phyloP scores from a whole-genome alignment of 2,329 filamentous ascomycete species.

The Claviceps monticola region DNA sequence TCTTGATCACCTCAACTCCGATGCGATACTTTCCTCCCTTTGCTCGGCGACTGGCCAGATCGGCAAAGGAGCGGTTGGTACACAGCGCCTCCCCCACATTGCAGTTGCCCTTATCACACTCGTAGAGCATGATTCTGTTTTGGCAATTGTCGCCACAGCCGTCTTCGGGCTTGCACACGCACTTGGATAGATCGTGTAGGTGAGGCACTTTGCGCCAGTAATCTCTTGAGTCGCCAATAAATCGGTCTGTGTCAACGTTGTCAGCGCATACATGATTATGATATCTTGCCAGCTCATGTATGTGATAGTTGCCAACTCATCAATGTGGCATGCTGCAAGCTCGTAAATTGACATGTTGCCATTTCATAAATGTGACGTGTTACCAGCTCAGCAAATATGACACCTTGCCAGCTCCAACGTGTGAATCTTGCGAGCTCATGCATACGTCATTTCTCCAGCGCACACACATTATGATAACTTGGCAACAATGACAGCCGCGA shows the following conservation, averaged over 20 bases:
- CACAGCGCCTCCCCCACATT: constrained; percentile 60
- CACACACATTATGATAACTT: too few relatives aligned
- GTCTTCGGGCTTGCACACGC: constrained; percentile 61
- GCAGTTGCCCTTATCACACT: constrained; percentile 87
- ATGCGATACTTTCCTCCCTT: constrained; percentile 77
- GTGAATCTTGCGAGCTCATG: too few relatives aligned
- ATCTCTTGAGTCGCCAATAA: constrained; percentile 69
- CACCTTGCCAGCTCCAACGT: too few relatives aligned
- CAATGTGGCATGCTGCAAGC: too few relatives aligned
- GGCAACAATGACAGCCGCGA: not conserved
- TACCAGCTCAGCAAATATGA: too few relatives aligned
- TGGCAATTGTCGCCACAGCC: constrained; percentile 85
- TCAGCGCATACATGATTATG: not conserved
- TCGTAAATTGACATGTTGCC: too few relatives aligned
- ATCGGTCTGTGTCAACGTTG: constrained; percentile 49
- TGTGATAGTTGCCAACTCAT: too few relatives aligned
- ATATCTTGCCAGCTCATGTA: not conserved
- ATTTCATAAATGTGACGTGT: too few relatives aligned
- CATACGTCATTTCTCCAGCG: too few relatives aligned
- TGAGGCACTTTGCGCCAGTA: constrained; percentile 71
- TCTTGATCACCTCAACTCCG: constrained; percentile 91
- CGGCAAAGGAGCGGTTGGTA: constrained; percentile 76
- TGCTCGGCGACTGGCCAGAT: constrained; percentile 60
- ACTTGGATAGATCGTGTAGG: constrained; percentile 60
- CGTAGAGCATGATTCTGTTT: constrained; percentile 93